Evolutionary conservation across 2,329 filamentous ascomycete species (phyloP).

Genomic region (Coniochaeta sp.): DNA sequence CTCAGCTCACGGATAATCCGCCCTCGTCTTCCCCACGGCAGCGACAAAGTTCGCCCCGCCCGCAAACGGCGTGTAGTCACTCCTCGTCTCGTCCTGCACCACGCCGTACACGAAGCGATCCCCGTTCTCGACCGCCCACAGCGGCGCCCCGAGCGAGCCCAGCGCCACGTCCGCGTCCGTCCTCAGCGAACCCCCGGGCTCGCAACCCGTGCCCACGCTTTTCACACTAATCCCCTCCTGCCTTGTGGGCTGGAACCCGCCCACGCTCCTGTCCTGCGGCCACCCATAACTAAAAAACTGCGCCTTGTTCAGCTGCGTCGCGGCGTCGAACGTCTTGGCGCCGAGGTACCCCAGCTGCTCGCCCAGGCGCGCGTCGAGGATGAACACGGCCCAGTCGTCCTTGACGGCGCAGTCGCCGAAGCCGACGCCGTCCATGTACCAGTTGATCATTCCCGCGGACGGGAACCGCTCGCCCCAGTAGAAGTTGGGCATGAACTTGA

Average conservation of each 20-base stretch:
- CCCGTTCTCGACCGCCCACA: background rate
- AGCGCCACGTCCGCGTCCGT: background rate
- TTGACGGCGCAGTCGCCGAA: conserved; percentile 36
- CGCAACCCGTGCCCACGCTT: background rate
- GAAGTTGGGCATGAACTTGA: conserved; percentile 18
- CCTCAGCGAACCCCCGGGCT: background rate
- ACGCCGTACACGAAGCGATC: background rate
- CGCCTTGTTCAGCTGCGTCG: conserved; percentile 33
- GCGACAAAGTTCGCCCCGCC: background rate
- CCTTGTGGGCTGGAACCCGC: background rate
- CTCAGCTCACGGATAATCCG: background rate
- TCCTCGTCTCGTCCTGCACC: background rate
- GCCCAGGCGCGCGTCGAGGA: conserved; percentile 37
- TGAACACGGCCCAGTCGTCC: conserved; percentile 42
- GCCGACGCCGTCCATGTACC: conserved; percentile 43
- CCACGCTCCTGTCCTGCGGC: background rate
- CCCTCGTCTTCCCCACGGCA: background rate
- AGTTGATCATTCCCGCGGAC: conserved; percentile 44
- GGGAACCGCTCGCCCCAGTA: conserved; percentile 28
- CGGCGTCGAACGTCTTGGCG: conserved; percentile 12
- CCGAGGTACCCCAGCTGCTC: conserved; percentile 23
- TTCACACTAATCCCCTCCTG: background rate
- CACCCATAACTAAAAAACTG: conserved; percentile 16
- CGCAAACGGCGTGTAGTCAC: background rate
- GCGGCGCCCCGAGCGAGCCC: background rate